These are phyloP conservation scores for Penicillium sp. DNA, from an alignment of 2,329 filamentous ascomycete species.

Conservation along the genomic window DNA sequence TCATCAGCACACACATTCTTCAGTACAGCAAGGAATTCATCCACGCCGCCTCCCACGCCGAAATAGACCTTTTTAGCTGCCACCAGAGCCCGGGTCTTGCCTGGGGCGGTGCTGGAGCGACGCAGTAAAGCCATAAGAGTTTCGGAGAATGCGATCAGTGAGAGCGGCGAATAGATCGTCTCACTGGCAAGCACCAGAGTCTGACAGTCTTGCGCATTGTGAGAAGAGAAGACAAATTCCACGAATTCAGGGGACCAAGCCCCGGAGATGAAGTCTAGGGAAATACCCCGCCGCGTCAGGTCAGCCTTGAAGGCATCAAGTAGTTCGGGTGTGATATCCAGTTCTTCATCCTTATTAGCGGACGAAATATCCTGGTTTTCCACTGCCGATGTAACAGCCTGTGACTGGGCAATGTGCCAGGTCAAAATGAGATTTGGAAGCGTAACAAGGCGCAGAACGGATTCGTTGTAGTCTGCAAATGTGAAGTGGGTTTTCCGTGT, in stretches of 20 bases:
- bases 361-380: slow-evolving; percentile 10
- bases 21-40: slow-evolving; percentile 56
- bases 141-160: slow-evolving; percentile 59
- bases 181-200: slow-evolving; percentile 63
- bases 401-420: slow-evolving; percentile 45
- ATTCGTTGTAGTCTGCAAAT: slow-evolving; percentile 65
- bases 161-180: slow-evolving; percentile 66
- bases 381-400: background rate
- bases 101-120: slow-evolving; percentile 31
- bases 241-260: slow-evolving; percentile 58
- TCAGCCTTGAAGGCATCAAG: slow-evolving; percentile 50
- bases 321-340: slow-evolving; percentile 57
- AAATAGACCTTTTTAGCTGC: slow-evolving; percentile 70
- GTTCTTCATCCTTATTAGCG: slow-evolving; percentile 31
- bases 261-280: slow-evolving; percentile 61
- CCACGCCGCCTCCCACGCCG: slow-evolving; percentile 67
- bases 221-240: slow-evolving; percentile 48
- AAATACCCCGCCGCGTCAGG: slow-evolving; percentile 49
- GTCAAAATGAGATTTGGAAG: slow-evolving; percentile 64
- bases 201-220: slow-evolving; percentile 39
- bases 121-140: slow-evolving; percentile 56
- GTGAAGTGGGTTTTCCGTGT: slow-evolving; percentile 54
- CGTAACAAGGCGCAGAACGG: slow-evolving; percentile 64
- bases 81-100: slow-evolving; percentile 55
- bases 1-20: slow-evolving; percentile 28